These are phyloP conservation scores for Pyrenochaeta sp. DNA, from an alignment of 2,329 filamentous ascomycete species.

Conservation along the genomic window DNA sequence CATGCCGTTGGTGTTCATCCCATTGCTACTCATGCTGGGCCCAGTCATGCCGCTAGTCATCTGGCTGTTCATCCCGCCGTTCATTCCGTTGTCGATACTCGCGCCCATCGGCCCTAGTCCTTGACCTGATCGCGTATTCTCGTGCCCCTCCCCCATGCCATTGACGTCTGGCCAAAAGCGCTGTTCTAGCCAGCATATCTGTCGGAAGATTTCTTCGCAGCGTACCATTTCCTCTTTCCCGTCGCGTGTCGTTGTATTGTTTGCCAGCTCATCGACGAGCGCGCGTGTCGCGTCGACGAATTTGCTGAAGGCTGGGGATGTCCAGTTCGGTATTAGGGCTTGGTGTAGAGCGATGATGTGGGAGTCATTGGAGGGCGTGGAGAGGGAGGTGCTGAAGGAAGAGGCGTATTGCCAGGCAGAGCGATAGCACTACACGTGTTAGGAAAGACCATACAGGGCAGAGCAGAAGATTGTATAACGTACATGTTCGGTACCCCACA, in stretches of 20 bases:
- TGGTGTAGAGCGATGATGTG: conserved; percentile 60
- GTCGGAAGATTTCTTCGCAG: conserved; percentile 58
- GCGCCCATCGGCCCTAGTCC: conserved; percentile 26
- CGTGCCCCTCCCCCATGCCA: conserved; percentile 58
- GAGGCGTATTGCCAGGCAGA: conserved; percentile 59
- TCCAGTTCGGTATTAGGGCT: conserved; percentile 61
- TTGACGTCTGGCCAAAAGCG: conserved; percentile 60
- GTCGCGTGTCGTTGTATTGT: conserved; percentile 56
- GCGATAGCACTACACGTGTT: conserved; percentile 53
- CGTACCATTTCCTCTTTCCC: conserved; percentile 58
- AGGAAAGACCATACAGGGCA: background rate
- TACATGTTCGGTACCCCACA: conserved; percentile 78
- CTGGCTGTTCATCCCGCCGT: conserved; percentile 24
- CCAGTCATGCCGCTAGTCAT: conserved; percentile 3
- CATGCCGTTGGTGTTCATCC: conserved; percentile 7
- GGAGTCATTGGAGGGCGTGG: conserved; percentile 49
- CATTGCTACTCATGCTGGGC: conserved; percentile 10
- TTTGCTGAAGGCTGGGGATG: conserved; percentile 58
- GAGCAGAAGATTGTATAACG: conserved; percentile 14
- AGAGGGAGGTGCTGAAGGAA: conserved; percentile 52
- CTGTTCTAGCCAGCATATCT: conserved; percentile 59
- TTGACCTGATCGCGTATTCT: conserved; percentile 36
- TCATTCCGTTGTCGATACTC: conserved; percentile 31
- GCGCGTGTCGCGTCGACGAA: conserved; percentile 59
- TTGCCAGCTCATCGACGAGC: conserved; percentile 60